These are phyloP conservation scores for Phyllosticta paracitricarpa DNA, from an alignment of 2,329 filamentous ascomycete genomes.

Conservation along the genomic window DNA sequence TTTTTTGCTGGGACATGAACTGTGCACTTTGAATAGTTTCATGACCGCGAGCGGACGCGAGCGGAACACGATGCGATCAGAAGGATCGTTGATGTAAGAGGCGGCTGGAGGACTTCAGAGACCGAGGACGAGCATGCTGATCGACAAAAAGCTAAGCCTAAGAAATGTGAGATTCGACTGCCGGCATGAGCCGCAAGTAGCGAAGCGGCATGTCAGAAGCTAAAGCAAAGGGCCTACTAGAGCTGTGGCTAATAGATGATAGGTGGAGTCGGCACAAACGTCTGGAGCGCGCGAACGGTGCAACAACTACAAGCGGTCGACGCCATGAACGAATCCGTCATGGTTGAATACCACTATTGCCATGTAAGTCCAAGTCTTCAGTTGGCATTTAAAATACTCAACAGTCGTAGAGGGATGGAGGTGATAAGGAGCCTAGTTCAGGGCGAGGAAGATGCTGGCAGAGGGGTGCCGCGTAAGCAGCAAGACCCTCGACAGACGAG, in stretches of 20 bases:
- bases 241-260: background rate
- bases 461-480: conserved; percentile 20
- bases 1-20: background rate
- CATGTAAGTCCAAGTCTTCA: background rate
- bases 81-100: background rate
- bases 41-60: background rate
- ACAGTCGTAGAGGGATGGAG: too few relatives aligned
- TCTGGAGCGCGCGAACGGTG: background rate
- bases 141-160: background rate
- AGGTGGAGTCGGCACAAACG: background rate
- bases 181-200: background rate
- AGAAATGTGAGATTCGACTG: background rate
- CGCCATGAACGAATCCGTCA: background rate
- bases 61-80: background rate
- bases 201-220: background rate
- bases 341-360: background rate
- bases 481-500: conserved; percentile 18
- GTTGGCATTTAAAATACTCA: too few relatives aligned
- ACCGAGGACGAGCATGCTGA: background rate
- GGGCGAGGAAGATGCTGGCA: background rate
- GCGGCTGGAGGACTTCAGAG: background rate
- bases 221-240: background rate
- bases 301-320: background rate
- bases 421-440: background rate
- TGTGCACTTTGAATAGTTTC: background rate